Base-by-base conservation (phyloP, 129 eudicot species). In the Tagetes patula region DNA sequence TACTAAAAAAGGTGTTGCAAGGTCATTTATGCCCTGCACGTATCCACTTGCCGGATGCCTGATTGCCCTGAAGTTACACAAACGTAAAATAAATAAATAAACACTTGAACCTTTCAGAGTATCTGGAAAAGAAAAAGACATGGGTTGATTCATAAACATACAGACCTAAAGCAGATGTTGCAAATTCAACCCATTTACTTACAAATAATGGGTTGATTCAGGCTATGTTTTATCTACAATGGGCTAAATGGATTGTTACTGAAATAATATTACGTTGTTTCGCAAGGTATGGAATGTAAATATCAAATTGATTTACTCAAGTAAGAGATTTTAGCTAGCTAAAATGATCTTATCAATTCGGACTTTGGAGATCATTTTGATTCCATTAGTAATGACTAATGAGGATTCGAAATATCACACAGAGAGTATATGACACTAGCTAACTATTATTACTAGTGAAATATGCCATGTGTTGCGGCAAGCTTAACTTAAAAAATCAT, bases 1-100 rank as follows among this genome's bases (percentile, higher is more conserved):
- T 69, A 94, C 95, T 71, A 94, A 74, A 82, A 94, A 94, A 1
- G 98, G 98, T 31, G 96, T 94, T 46, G 82, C 96, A 37, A 94
- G 96, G 73, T 94, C 98, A 79, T 94, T 94, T 86, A 90, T 90
- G 83, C 98, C 98, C 75, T 94, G 98, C 14, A 94, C 96, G 75
- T 94, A 94, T 70, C 98, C 98, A 67, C 98, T 94, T 40, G 96
- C 98, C 10, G 98, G 98, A 83, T 94, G 98, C 59, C 96, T 83
- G 65, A 94, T 94, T 10, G 98, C 98, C 98, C 98, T 90, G 85
- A 40, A 78, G 82, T 38, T 20, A 65, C 47, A 31, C 3, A n/a
- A 8, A 20, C 27, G 0, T 20, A 20, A 20, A 20, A 20, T 20
- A 20, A 20, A 20, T 20, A 72, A 32, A 32, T 6, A 33, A 52